Percentiles rank a stretch among this genome's conserved stretches.
Conservation (phyloP, 345 rosid genomes). For the Sapria himalayana region DNA sequence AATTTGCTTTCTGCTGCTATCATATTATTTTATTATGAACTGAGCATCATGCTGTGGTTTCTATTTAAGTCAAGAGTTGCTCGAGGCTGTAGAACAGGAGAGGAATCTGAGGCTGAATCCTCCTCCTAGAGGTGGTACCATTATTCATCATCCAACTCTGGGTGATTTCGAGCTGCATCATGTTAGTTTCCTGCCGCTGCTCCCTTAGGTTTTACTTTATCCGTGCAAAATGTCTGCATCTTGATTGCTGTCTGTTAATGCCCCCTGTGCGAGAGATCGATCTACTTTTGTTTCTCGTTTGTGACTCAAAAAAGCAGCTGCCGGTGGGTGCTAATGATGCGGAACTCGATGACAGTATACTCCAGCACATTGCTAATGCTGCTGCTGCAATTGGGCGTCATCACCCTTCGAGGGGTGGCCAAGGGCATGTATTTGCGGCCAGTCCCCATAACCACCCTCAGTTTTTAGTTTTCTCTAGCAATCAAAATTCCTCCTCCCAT, state of each 20-base stretch:
- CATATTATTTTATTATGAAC: background rate
- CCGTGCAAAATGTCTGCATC: too few relatives aligned
- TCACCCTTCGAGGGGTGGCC: conserved; percentile 61
- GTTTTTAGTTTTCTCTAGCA: conserved; percentile 54
- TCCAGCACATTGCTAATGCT: conserved; percentile 91
- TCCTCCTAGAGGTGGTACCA: conserved; percentile 60
- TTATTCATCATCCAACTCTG: conserved; percentile 83
- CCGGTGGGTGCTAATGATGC: conserved; percentile 59
- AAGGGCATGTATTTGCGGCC: conserved; percentile 48
- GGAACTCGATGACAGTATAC: conserved; percentile 86
- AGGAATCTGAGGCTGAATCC: conserved; percentile 54
- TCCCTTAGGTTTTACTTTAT: too few relatives aligned
- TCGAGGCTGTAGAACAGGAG: conserved; percentile 77
- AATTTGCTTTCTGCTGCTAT: background rate
- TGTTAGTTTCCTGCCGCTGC: conserved; percentile 23
- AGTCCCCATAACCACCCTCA: conserved; percentile 71
- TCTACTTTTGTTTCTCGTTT: too few relatives aligned
- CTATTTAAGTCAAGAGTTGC: conserved; percentile 61
- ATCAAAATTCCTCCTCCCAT: conserved; percentile 41
- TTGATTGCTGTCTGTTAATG: too few relatives aligned
- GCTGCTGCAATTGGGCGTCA: conserved; percentile 97
- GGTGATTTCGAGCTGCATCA: conserved; percentile 92
- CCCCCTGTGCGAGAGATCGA: too few relatives aligned
- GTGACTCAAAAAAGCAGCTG: conserved; percentile 41
- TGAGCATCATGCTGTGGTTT: conserved; percentile 4